phyloP scores from a whole-genome alignment of 148 eudicot genomes.

The Polygonum maritimum region DNA sequence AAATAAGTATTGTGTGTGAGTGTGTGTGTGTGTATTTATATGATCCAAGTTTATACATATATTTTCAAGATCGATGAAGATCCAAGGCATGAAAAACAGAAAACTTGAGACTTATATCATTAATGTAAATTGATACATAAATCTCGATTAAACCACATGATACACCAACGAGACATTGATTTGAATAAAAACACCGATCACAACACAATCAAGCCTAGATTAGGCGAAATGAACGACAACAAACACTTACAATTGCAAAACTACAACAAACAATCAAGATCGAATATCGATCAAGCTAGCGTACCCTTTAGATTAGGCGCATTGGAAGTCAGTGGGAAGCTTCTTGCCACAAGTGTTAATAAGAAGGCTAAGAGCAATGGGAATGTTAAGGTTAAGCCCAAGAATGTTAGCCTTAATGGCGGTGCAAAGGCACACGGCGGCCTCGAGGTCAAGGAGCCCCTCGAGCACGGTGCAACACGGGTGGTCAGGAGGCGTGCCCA shows the following conservation, averaged over 20 bases:
- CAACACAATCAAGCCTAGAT: neutral
- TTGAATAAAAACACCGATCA: neutral
- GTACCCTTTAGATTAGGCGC: neutral
- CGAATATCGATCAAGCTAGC: neutral
- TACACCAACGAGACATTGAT: neutral
- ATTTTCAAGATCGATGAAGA: too few relatives aligned
- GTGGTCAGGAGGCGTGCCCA: conserved; percentile 27
- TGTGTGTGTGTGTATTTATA: too few relatives aligned
- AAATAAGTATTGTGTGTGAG: too few relatives aligned
- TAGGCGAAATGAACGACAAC: neutral
- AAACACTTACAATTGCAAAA: neutral
- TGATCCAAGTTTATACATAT: too few relatives aligned
- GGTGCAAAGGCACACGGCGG: conserved; percentile 33
- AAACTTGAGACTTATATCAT: too few relatives aligned
- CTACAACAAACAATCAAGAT: neutral
- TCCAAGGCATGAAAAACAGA: too few relatives aligned
- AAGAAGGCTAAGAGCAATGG: conserved; percentile 25
- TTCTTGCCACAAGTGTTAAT: conserved; percentile 27
- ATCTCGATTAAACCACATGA: neutral
- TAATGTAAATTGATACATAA: neutral
- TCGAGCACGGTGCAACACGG: conserved; percentile 27
- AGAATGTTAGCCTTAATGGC: conserved; percentile 31
- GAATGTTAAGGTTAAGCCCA: conserved; percentile 25
- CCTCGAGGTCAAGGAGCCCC: conserved; percentile 26
- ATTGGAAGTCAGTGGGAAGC: conserved; percentile 14